A percentile compares a stretch with the other conserved stretches of the same genome.
phyloP scores from a whole-genome alignment of 164 flowering plant species.

The Macadamia integrifolia region DNA sequence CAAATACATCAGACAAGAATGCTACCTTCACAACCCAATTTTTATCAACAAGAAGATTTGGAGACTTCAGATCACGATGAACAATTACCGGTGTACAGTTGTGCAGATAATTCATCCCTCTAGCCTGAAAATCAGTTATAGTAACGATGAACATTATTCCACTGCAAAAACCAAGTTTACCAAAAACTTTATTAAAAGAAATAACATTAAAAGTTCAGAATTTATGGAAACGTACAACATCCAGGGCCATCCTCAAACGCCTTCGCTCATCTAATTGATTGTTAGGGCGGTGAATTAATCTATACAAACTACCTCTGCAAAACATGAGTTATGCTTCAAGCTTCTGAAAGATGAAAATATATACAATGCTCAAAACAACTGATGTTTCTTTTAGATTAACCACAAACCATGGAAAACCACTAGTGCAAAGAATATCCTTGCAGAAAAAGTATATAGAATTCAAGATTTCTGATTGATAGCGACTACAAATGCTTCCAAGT shows the following conservation, averaged over 20 bases:
- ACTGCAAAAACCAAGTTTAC: conserved; percentile 9
- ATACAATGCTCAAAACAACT: neutral
- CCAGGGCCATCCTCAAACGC: conserved; percentile 87
- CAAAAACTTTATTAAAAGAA: conserved; percentile 4
- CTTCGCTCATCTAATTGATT: conserved; percentile 81
- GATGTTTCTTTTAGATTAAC: neutral
- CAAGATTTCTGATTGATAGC: neutral
- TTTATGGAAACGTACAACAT: conserved; percentile 54
- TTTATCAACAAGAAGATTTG: conserved; percentile 95
- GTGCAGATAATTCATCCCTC: conserved; percentile 97
- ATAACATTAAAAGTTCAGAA: conserved; percentile 4
- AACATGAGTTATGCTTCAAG: conserved; percentile 16
- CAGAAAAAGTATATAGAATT: neutral
- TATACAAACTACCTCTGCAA: conserved; percentile 93
- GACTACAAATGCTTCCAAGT: too few species aligned
- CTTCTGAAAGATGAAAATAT: conserved; percentile 11
- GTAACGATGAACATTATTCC: conserved; percentile 9
- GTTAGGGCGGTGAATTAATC: conserved; percentile 80
- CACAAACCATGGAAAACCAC: neutral
- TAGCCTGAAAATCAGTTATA: conserved; percentile 52
- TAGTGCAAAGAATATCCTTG: neutral
- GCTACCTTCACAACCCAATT: conserved; percentile 96
- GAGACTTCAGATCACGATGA: conserved; percentile 95
- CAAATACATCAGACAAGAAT: conserved; percentile 1
- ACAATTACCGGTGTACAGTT: conserved; percentile 77